Conservation (phyloP, 1,139 yeast species). For the Blastobotrys proliferans region DNA sequence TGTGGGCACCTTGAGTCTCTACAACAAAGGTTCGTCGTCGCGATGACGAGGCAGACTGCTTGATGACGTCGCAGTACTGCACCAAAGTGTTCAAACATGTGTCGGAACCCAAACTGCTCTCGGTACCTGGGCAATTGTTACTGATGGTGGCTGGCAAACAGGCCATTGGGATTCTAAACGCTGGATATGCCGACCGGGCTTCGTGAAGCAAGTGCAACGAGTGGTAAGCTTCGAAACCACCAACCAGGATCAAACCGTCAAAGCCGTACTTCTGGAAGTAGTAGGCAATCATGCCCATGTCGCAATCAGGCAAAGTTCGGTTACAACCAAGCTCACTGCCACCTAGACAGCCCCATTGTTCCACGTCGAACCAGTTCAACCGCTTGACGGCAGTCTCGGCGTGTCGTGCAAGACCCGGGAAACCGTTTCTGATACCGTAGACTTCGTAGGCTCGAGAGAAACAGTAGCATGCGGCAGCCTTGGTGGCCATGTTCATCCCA, state of each 20-base stretch:
- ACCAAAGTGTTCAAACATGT: slow-evolving; percentile 90
- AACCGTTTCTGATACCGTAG: slow-evolving; percentile 86
- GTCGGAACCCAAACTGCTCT: slow-evolving; percentile 88
- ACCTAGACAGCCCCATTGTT: slow-evolving; percentile 86
- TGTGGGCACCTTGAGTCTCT: slow-evolving; percentile 96
- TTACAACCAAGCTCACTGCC: slow-evolving; percentile 97
- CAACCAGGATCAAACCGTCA: slow-evolving; percentile 84
- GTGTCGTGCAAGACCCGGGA: slow-evolving; percentile 80
- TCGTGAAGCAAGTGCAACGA: slow-evolving; percentile 75
- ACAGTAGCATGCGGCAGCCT: slow-evolving; percentile 89
- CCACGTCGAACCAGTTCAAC: slow-evolving; percentile 80
- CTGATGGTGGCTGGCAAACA: slow-evolving; percentile 93
- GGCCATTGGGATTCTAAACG: slow-evolving; percentile 90
- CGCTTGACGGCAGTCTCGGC: slow-evolving; percentile 74
- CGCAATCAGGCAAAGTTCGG: slow-evolving; percentile 75
- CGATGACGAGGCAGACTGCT: slow-evolving; percentile 92
- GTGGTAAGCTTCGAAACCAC: slow-evolving; percentile 92
- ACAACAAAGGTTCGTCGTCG: slow-evolving; percentile 94
- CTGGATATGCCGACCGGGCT: slow-evolving; percentile 73
- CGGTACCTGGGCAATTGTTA: slow-evolving; percentile 97
- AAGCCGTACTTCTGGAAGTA: slow-evolving; percentile 80
- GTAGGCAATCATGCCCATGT: slow-evolving; percentile 84
- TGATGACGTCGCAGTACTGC: slow-evolving; percentile 89
- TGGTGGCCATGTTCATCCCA: slow-evolving; percentile 88
- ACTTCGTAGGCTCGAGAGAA: slow-evolving; percentile 86